Evolutionary conservation across 129 eudicot species (phyloP).

Genomic region (Ambrosia trifida): DNA sequence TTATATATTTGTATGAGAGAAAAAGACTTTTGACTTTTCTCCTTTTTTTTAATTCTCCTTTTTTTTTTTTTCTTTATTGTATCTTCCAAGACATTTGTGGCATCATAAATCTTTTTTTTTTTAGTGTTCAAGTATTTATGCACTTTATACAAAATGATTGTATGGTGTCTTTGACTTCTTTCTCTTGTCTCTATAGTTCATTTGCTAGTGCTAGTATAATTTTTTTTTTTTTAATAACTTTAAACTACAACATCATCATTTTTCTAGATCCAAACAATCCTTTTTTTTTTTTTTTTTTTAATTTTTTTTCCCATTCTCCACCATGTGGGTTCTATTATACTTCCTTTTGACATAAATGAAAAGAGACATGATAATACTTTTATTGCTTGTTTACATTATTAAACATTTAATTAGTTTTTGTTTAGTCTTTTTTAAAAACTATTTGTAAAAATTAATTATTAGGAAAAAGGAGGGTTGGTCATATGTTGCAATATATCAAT

Average conservation of each 20-base stretch:
- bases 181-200: background rate
- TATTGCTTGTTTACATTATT: too few relatives aligned
- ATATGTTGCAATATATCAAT: too few relatives aligned
- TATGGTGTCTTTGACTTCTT: background rate
- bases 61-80: background rate
- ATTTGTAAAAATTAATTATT: too few relatives aligned
- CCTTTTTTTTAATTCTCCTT: slow-evolving; percentile 6
- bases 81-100: slow-evolving; percentile 17
- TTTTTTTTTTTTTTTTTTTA: too few relatives aligned
- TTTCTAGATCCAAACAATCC: background rate
- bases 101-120: slow-evolving; percentile 15
- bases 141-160: background rate
- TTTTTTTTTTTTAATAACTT: background rate
- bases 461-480: too few relatives aligned
- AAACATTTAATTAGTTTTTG: too few relatives aligned
- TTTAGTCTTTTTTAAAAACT: too few relatives aligned
- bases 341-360: background rate
- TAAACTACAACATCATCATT: background rate
- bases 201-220: background rate
- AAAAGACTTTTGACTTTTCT: slow-evolving; percentile 25
- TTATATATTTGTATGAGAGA: slow-evolving; percentile 35
- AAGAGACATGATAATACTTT: background rate
- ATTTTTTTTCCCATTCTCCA: slow-evolving; percentile 3
- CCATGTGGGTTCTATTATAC: background rate
- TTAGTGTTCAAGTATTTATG: background rate